Conservation (phyloP, 2,329 filamentous ascomycete genomes). For the Penicillium sp. region DNA sequence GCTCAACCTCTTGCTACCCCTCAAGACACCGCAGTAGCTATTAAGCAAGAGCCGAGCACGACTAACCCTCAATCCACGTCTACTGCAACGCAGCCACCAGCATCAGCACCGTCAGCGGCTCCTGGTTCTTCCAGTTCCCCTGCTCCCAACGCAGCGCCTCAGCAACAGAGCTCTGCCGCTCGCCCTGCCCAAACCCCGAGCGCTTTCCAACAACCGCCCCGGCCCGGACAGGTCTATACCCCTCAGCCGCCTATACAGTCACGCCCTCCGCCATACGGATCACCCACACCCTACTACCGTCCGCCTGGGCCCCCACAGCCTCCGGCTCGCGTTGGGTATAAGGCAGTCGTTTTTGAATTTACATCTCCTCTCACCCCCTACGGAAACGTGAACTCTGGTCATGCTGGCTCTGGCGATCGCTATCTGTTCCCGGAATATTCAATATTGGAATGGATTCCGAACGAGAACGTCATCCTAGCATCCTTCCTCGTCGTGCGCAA, state of each 20-base stretch:
- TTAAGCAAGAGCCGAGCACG: conserved; percentile 29
- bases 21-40: conserved; percentile 13
- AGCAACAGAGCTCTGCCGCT: conserved; percentile 22
- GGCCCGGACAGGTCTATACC: conserved; percentile 27
- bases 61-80: conserved; percentile 3
- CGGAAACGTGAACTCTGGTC: conserved; percentile 38
- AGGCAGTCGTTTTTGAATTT: conserved; percentile 47
- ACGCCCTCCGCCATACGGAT: conserved; percentile 32
- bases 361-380: conserved; percentile 40
- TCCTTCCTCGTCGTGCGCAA: conserved; percentile 46
- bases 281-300: conserved; percentile 32
- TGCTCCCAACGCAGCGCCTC: conserved; percentile 10
- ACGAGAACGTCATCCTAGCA: conserved; percentile 43
- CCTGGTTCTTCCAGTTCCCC: conserved; percentile 8
- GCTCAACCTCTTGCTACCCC: background rate
- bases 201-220: conserved; percentile 21
- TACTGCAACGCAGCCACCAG: conserved; percentile 6
- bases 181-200: conserved; percentile 22
- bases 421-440: conserved; percentile 48
- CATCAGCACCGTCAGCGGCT: conserved; percentile 11
- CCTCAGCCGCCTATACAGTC: conserved; percentile 34
- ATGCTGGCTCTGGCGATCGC: conserved; percentile 43
- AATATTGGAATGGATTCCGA: conserved; percentile 46
- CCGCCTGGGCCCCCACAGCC: conserved; percentile 29
- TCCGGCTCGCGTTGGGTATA: conserved; percentile 40